phyloP scores from a whole-genome alignment of 1,284 basidiomycete species.

The Cryptococcus sp. region DNA sequence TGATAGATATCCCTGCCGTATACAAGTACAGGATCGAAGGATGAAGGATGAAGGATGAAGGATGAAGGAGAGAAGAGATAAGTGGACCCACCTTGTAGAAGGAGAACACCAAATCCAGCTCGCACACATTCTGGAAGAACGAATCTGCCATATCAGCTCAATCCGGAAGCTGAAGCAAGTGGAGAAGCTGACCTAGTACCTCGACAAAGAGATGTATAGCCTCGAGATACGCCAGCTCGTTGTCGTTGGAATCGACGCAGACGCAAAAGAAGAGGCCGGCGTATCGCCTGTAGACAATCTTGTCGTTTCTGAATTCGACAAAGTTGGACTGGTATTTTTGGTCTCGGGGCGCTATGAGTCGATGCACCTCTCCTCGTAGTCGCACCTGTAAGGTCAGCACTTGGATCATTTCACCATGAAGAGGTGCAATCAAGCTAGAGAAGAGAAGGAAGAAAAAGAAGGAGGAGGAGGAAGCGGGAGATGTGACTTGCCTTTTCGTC shows the following conservation, averaged over 20 bases:
- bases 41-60: no score
- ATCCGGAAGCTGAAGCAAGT: background rate
- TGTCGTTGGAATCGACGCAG: slow-evolving; percentile 96
- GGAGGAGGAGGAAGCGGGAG: background rate
- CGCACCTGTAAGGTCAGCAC: slow-evolving; percentile 58
- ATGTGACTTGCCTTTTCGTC: slow-evolving; percentile 73
- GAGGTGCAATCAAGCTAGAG: background rate
- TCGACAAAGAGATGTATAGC: slow-evolving; percentile 98
- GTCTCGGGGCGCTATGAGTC: slow-evolving; percentile 91
- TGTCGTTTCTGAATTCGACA: slow-evolving; percentile 95
- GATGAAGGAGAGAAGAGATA: no score
- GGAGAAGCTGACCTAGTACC: slow-evolving; percentile 67
- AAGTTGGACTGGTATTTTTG: slow-evolving; percentile 99
- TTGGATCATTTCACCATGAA: background rate
- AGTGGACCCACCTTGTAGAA: slow-evolving; percentile 77
- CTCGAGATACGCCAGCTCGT: slow-evolving; percentile 93
- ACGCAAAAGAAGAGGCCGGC: slow-evolving; percentile 97
- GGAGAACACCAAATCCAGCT: slow-evolving; percentile 94
- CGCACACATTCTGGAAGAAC: slow-evolving; percentile 98
- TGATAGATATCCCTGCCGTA: no score
- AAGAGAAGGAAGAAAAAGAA: background rate
- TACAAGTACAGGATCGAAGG: no score
- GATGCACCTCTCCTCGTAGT: slow-evolving; percentile 88
- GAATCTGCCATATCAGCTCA: slow-evolving; percentile 57
- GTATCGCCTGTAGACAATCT: slow-evolving; percentile 90